These are phyloP conservation scores for Hypoxylon intermedium DNA, from an alignment of 495 filamentous ascomycete genomes.

Conservation along the genomic window DNA sequence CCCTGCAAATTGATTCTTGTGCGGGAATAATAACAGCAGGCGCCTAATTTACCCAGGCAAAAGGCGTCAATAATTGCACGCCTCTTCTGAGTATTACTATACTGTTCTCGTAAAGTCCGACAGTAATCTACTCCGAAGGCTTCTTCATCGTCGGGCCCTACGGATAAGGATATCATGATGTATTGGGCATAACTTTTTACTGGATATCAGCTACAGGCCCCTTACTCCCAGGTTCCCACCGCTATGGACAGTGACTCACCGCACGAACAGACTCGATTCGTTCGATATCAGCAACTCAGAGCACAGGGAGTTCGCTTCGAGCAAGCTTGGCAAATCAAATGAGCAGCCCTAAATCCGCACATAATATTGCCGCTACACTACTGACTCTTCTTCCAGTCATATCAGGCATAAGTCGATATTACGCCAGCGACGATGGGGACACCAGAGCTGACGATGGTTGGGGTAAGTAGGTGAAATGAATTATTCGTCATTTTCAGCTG, in stretches of 20 bases:
- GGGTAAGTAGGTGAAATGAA: not conserved
- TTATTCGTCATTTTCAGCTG: slow-evolving; percentile 5
- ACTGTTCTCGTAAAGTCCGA: slow-evolving; percentile 28
- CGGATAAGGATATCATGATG: slow-evolving; percentile 6
- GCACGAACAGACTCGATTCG: slow-evolving; percentile 18
- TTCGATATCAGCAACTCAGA: slow-evolving; percentile 7
- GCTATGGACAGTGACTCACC: slow-evolving; percentile 33
- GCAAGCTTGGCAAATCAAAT: slow-evolving; percentile 14
- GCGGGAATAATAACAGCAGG: slow-evolving; percentile 22
- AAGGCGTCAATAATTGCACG: slow-evolving; percentile 22
- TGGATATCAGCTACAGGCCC: slow-evolving; percentile 8
- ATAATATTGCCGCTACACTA: slow-evolving; percentile 20
- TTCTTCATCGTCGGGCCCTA: slow-evolving; percentile 7
- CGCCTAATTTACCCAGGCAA: slow-evolving; percentile 6
- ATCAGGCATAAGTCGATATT: slow-evolving; percentile 2
- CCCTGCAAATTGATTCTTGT: slow-evolving; percentile 13
- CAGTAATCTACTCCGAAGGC: slow-evolving; percentile 1
- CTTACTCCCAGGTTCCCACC: slow-evolving; percentile 22
- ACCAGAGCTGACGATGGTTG: slow-evolving; percentile 3
- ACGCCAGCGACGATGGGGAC: slow-evolving; percentile 7
- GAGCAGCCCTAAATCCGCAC: slow-evolving; percentile 13
- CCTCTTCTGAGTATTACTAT: slow-evolving; percentile 19
- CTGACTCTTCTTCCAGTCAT: slow-evolving; percentile 15
- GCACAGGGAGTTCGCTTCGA: slow-evolving; percentile 19
- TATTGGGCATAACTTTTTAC: slow-evolving; percentile 13